A percentile compares a stretch with the other conserved stretches of the same genome.
Evolutionary conservation across 2,329 filamentous ascomycete genomes (phyloP).

Genomic region (Alternaria arbusti): DNA sequence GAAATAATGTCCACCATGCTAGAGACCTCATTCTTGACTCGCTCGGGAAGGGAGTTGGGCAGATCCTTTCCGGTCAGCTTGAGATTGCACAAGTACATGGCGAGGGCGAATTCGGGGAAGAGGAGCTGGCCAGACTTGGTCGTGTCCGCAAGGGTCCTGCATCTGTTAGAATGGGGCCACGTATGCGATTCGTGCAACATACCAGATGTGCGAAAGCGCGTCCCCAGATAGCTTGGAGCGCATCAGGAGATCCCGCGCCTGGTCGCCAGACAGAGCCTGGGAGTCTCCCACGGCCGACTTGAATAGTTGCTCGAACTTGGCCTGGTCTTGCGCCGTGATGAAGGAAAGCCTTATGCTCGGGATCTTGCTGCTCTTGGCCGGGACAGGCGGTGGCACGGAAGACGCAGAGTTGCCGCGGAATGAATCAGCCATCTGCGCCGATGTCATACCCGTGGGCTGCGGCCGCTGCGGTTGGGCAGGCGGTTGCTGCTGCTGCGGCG

Average conservation of each 20-base stretch:
- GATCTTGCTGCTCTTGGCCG: slow-evolving; percentile 76
- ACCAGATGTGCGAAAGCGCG: slow-evolving; percentile 93
- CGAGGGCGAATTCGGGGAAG: slow-evolving; percentile 95
- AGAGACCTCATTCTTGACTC: slow-evolving; percentile 93
- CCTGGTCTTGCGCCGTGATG: slow-evolving; percentile 91
- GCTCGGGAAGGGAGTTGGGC: slow-evolving; percentile 77
- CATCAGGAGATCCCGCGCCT: slow-evolving; percentile 86
- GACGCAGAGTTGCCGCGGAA: slow-evolving; percentile 54
- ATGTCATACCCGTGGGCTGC: slow-evolving; percentile 67
- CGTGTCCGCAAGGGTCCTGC: slow-evolving; percentile 88
- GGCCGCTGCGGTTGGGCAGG: slow-evolving; percentile 54
- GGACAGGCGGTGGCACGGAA: slow-evolving; percentile 64
- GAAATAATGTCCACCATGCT: slow-evolving; percentile 99
- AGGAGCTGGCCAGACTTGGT: slow-evolving; percentile 95
- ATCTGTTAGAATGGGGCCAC: slow-evolving; percentile 21
- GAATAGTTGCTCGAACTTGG: slow-evolving; percentile 97
- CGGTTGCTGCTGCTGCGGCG: slow-evolving; percentile 66
- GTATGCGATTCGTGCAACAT: slow-evolving; percentile 32
- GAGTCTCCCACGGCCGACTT: slow-evolving; percentile 89
- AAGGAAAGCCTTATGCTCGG: slow-evolving; percentile 95
- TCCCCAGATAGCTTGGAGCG: slow-evolving; percentile 88
- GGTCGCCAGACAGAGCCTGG: slow-evolving; percentile 87
- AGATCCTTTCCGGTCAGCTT: slow-evolving; percentile 86
- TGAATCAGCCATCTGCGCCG: slow-evolving; percentile 68
- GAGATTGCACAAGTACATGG: slow-evolving; percentile 98